Evolutionary conservation across 331 rosid species (phyloP), one percentile per base, ranked within the genome.

Genomic region (Malus hybrid): DNA sequence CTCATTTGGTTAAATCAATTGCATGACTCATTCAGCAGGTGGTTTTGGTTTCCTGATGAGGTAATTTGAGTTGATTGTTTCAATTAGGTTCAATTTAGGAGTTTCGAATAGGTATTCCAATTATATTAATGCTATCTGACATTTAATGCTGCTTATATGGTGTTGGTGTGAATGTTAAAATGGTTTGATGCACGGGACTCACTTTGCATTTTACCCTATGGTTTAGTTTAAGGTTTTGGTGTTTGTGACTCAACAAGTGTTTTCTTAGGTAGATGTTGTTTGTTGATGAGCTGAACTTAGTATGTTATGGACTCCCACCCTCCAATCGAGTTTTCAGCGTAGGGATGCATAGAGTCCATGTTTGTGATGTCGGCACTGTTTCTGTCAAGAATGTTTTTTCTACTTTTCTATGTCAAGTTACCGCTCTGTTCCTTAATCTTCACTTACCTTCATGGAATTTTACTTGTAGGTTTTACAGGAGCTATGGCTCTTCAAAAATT

Each of bases 401-500:
- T 14, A 65, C 5, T 65, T n/a, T 65, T 5, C 46, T 66, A 33
- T 66, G 15, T 34, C 52, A 8, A 70, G 29, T 50, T 50, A 59
- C 63, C n/a, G 6, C 63, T 69, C 28, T 27, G 20, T 28, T 14
- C 42, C 27, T 69, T 48, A 14, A 19, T 50, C 73, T 48, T 50
- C n/a, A 16, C 52, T 68, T 66, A 10, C 52, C 29, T 5, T 66
- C 29, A 65, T 36, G 70, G 75, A 76, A 65, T 76, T 76, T 63
- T 76, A 34, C 67, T 83, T 74, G 76, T 66, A 74, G 83, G 80
- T 83, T 83, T 78, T 78, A 79, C 89, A 83, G 85, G 91, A 81
- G 81, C 85, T 73, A 92, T 95, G 97, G 96, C 99, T 75, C 86
- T 92, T 77, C 92, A 85, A 78, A 95, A 92, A 76, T 89, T 84